Evolutionary conservation across 2,329 filamentous ascomycete species (phyloP), one percentile per base, ranked within the genome.

Genomic region (Colletotrichum filicis): DNA sequence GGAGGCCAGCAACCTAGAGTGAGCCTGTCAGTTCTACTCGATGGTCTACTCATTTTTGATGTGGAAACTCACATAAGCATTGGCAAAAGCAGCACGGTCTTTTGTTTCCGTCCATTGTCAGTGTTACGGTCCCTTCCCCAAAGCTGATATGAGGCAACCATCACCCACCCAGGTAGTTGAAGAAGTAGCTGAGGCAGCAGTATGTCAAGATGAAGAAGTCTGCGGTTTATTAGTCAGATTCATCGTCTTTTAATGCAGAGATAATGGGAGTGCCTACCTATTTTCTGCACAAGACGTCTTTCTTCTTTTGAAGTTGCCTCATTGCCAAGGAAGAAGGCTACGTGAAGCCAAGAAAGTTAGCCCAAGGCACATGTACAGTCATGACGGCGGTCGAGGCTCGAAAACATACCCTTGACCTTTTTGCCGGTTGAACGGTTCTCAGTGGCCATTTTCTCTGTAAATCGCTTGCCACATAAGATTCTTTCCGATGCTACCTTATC

Each of bases 1-100:
- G 86, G 6, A 92, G 81, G 0, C 89, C 89, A 6, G 89, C 90
- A 16, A 92, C 67, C 71, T 75, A n/a, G 26, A 0, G 46, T 1
- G 2, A 14, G 14, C 19, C 0, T 32, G 30, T 68, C 14, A 68
- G 56, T 16, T 6, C 12, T 9, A 7, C 1, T 19, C 24, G 1
- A 19, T 1, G 28, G 16, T 5, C 4, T 8, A 8, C 19, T 55
- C 3, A 22, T 30, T 16, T 4, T 7, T 4, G 3, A n/a, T 19
- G 19, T 4, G 8, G 32, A 3, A 12, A 30, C 64, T 57, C 24
- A 75, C 71, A 26, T 75, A 75, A 26, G 74, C 74, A 63, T 75
- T 75, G 56, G 74, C 74, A 12, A 74, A 75, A 16, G 74, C 74
- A 28, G 74, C 74, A 37, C 74, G 71, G 8, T 75, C 74, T 75